A percentile compares a stretch with the other conserved stretches of the same genome.
Conservation (phyloP, 208 protist species). For the Leishmania guyanensis region DNA sequence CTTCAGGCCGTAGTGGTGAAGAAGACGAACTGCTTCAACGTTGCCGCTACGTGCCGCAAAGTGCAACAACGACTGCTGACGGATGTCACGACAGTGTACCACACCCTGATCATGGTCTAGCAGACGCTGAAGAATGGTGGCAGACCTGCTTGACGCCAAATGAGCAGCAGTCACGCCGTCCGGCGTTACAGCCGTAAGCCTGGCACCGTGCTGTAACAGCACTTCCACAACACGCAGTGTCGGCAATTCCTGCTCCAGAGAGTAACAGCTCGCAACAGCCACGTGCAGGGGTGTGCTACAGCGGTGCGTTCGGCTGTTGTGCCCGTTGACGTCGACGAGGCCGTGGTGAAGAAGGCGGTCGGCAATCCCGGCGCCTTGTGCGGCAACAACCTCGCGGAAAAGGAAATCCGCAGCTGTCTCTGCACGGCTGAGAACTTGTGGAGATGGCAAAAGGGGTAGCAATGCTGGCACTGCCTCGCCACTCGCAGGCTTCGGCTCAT, state of each 20-base stretch:
- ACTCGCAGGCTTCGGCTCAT: background rate
- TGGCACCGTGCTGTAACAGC: constrained; percentile 41
- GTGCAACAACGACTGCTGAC: constrained; percentile 69
- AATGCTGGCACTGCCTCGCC: background rate
- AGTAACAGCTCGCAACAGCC: constrained; percentile 28
- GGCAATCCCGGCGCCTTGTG: constrained; percentile 27
- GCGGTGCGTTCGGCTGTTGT: constrained; percentile 40
- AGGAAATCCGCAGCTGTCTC: background rate
- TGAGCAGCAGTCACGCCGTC: constrained; percentile 63
- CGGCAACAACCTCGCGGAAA: constrained; percentile 38
- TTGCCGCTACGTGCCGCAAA: constrained; percentile 51
- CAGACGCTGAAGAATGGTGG: constrained; percentile 20
- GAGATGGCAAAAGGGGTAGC: background rate
- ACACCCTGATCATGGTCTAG: constrained; percentile 8
- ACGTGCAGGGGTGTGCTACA: constrained; percentile 58
- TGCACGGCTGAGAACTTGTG: background rate
- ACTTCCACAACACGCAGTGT: constrained; percentile 32
- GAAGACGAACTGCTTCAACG: constrained; percentile 32
- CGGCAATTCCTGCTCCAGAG: background rate
- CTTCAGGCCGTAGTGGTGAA: constrained; percentile 28
- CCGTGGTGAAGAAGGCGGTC: constrained; percentile 31
- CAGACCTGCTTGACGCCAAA: constrained; percentile 35
- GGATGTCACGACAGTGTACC: constrained; percentile 42
- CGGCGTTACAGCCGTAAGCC: constrained; percentile 36
- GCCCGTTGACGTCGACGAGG: constrained; percentile 40